Percentiles rank a stretch among this genome's conserved stretches.
phyloP scores from a whole-genome alignment of 495 filamentous ascomycete species.

The Lasiosphaeriaceae sp. region DNA sequence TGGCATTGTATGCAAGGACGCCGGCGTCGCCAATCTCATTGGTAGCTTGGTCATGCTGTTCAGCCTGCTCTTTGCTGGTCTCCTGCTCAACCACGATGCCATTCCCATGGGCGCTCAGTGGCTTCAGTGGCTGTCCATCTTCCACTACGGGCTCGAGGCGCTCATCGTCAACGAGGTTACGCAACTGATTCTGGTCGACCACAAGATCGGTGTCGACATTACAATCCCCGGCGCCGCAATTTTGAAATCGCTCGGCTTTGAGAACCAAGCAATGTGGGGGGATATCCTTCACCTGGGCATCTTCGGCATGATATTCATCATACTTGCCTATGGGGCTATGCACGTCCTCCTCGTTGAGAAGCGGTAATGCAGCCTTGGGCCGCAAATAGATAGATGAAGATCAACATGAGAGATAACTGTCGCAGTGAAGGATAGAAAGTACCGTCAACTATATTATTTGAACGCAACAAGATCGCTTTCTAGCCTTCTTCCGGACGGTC shows the following conservation, averaged over 20 bases:
- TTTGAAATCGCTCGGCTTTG: slow-evolving; percentile 87
- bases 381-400: not conserved
- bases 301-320: slow-evolving; percentile 77
- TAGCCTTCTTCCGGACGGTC: too few relatives aligned
- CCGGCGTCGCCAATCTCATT: slow-evolving; percentile 89
- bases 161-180: slow-evolving; percentile 97
- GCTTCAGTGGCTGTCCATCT: slow-evolving; percentile 96
- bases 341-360: slow-evolving; percentile 91
- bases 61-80: slow-evolving; percentile 86
- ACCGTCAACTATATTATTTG: not conserved
- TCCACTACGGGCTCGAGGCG: slow-evolving; percentile 96
- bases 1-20: slow-evolving; percentile 88
- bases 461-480: too few relatives aligned
- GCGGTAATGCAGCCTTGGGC: slow-evolving; percentile 44
- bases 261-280: slow-evolving; percentile 75
- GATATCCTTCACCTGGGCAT: slow-evolving; percentile 79
- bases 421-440: not conserved
- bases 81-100: slow-evolving; percentile 89
- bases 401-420: not conserved
- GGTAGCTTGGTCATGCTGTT: slow-evolving; percentile 98
- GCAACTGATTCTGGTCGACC: slow-evolving; percentile 83
- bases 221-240: slow-evolving; percentile 94
- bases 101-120: slow-evolving; percentile 80
- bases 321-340: slow-evolving; percentile 90
- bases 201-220: slow-evolving; percentile 93